phyloP scores from a whole-genome alignment of 2,329 filamentous ascomycete genomes.

The Fusarium falciforme region DNA sequence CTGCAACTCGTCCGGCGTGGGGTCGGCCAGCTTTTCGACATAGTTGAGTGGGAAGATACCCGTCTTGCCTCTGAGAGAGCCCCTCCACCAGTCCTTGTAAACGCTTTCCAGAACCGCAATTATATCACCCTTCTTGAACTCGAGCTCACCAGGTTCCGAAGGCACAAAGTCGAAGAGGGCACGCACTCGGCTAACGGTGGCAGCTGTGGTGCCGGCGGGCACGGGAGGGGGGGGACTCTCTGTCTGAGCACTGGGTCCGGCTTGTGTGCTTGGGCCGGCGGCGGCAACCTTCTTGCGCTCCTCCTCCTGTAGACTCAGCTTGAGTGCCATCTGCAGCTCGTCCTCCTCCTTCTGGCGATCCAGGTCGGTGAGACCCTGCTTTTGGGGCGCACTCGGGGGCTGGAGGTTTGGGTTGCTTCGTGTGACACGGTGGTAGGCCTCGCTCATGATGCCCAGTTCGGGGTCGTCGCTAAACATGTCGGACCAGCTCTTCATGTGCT shows the following conservation, averaged over 20 bases:
- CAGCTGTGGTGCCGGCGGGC: slow-evolving; percentile 89
- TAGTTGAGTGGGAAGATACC: slow-evolving; percentile 99
- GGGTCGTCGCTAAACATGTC: slow-evolving; percentile 92
- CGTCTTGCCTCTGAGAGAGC: slow-evolving; percentile 91
- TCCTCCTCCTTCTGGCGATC: slow-evolving; percentile 97
- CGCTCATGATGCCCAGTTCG: slow-evolving; percentile 96
- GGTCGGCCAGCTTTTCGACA: slow-evolving; percentile 96
- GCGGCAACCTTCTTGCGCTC: slow-evolving; percentile 66
- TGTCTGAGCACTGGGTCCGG: slow-evolving; percentile 54
- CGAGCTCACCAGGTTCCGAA: slow-evolving; percentile 92
- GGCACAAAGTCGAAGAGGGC: slow-evolving; percentile 96
- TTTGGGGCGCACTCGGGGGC: slow-evolving; percentile 91
- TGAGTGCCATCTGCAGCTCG: slow-evolving; percentile 95
- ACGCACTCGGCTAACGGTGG: slow-evolving; percentile 93
- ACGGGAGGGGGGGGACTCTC: slow-evolving; percentile 64
- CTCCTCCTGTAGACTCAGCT: slow-evolving; percentile 92
- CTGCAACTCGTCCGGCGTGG: slow-evolving; percentile 92
- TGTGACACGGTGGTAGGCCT: slow-evolving; percentile 91
- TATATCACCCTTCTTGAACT: slow-evolving; percentile 96
- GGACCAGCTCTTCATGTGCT: slow-evolving; percentile 96
- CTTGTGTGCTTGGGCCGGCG: slow-evolving; percentile 46
- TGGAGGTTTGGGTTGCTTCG: slow-evolving; percentile 87
- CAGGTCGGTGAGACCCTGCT: slow-evolving; percentile 88
- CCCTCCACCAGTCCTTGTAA: slow-evolving; percentile 99
- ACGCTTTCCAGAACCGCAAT: slow-evolving; percentile 98